These are phyloP conservation scores for Globomyces sp. DNA, from an alignment of 371 early-diverging fungal species.

Conservation along the genomic window DNA sequence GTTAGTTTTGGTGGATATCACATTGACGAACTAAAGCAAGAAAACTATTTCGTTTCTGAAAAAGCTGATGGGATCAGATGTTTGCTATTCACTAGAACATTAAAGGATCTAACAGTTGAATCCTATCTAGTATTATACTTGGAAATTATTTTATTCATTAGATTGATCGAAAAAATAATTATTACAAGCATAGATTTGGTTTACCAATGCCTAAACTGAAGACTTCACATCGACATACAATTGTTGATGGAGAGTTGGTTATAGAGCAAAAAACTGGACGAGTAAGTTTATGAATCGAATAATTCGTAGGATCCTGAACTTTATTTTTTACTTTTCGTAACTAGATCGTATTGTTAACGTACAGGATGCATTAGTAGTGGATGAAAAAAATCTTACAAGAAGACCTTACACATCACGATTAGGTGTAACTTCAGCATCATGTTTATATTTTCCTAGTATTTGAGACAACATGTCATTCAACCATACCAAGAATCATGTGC, in stretches of 20 bases:
- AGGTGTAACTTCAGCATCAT: slow-evolving; percentile 51
- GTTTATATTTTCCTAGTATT: slow-evolving; percentile 4
- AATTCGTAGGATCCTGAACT: slow-evolving; percentile 38
- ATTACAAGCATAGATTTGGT: slow-evolving; percentile 41
- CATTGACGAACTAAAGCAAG: slow-evolving; percentile 67
- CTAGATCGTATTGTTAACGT: slow-evolving; percentile 23
- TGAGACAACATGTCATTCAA: slow-evolving; percentile 8
- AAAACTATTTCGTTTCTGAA: slow-evolving; percentile 95
- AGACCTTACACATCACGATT: slow-evolving; percentile 65
- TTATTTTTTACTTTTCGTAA: neutral
- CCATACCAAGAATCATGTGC: slow-evolving; percentile 1
- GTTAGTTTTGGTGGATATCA: slow-evolving; percentile 77
- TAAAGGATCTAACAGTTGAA: slow-evolving; percentile 23
- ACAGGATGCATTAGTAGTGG: slow-evolving; percentile 74
- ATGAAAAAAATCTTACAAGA: slow-evolving; percentile 50
- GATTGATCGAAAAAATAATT: slow-evolving; percentile 86
- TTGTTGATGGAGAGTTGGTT: slow-evolving; percentile 92
- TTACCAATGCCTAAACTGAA: neutral
- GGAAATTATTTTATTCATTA: too few relatives aligned
- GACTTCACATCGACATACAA: slow-evolving; percentile 67
- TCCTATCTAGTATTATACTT: neutral
- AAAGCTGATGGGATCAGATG: slow-evolving; percentile 97
- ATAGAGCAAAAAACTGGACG: slow-evolving; percentile 54
- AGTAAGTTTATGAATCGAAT: too few relatives aligned
- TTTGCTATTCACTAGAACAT: slow-evolving; percentile 60